Evolutionary conservation across 345 rosid species (phyloP), one percentile per base, ranked within the genome.

Genomic region (Citrus reticulata): DNA sequence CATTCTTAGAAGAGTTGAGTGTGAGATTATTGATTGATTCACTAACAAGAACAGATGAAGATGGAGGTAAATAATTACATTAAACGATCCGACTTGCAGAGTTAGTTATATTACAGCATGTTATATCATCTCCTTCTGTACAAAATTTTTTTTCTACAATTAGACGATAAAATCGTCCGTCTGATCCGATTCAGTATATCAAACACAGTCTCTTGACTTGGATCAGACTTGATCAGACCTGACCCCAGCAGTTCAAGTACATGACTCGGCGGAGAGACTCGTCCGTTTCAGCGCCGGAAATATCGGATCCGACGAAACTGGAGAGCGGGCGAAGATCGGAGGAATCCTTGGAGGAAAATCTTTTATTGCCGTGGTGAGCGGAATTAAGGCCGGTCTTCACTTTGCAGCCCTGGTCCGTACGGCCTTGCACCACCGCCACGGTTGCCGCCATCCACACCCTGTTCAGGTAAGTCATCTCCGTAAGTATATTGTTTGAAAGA

Each of bases 221-320:
- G 24, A 24, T 42, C 35, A 20, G 76, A 68, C 42, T 72, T 11
- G 9, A 57, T 51, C 32, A 86, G 73, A 90, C 89, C 83, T 90
- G 98, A 29, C 94, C 93, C 98, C 98, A 95, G 84, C 99, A 95
- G 76, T 86, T 93, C 49, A 95, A 78, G 89, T 90, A 92, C 99
- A 95, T 95, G 68, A 93, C 95, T 57, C 82, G 90, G 24, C 89
- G 91, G 76, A 93, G 67, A 17, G 98, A 89, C 64, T 93, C 99
- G 17, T 95, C 99, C 4, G 83, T 62, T 77, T 90, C 80, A 20
- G 79, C 70, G 25, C 88, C 88, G 30, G 83, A 49, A 1, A 87
- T 67, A 68, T 85, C 95, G 16, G 93, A 77, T 0, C 85, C 89
- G 51, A 83, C 74, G 61, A 77, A 51, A 2, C 86, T 83, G 65